Conservation (phyloP, 2,329 filamentous ascomycete species). For the Xylariaceae sp. region DNA sequence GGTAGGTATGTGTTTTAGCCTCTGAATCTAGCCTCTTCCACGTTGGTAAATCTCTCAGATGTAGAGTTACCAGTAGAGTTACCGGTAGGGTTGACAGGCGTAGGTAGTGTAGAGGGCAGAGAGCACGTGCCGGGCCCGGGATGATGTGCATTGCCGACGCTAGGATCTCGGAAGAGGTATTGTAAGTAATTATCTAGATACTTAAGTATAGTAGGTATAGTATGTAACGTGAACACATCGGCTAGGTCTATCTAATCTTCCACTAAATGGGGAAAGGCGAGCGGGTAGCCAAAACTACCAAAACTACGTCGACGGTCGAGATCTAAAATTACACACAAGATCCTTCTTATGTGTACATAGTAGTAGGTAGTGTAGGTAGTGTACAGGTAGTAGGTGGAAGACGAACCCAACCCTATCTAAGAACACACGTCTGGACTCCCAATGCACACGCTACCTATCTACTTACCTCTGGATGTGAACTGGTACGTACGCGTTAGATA, state of each 20-base stretch:
- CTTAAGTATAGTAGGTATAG: slow-evolving; percentile 2
- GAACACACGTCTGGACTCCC: too few relatives aligned
- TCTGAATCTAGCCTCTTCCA: too few relatives aligned
- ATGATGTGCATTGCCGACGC: slow-evolving; percentile 20
- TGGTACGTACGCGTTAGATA: too few relatives aligned
- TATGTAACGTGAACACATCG: not conserved
- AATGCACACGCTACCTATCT: too few relatives aligned
- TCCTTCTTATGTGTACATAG: not conserved
- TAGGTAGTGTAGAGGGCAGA: not conserved
- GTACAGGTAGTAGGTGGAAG: too few relatives aligned
- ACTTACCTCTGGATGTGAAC: too few relatives aligned
- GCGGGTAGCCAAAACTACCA: not conserved
- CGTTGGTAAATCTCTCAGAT: too few relatives aligned
- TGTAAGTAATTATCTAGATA: slow-evolving; percentile 2
- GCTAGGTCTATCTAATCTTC: not conserved
- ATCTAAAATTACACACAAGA: not conserved
- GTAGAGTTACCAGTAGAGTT: too few relatives aligned
- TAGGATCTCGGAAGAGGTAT: slow-evolving; percentile 17
- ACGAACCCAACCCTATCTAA: too few relatives aligned
- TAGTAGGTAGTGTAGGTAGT: not conserved
- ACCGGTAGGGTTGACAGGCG: not conserved
- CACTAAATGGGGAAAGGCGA: not conserved
- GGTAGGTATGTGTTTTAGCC: too few relatives aligned
- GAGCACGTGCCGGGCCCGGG: slow-evolving; percentile 16
- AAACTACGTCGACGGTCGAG: not conserved